These are phyloP conservation scores for Geotrichum fermentans DNA, from an alignment of 1,139 yeast species.

Conservation along the genomic window DNA sequence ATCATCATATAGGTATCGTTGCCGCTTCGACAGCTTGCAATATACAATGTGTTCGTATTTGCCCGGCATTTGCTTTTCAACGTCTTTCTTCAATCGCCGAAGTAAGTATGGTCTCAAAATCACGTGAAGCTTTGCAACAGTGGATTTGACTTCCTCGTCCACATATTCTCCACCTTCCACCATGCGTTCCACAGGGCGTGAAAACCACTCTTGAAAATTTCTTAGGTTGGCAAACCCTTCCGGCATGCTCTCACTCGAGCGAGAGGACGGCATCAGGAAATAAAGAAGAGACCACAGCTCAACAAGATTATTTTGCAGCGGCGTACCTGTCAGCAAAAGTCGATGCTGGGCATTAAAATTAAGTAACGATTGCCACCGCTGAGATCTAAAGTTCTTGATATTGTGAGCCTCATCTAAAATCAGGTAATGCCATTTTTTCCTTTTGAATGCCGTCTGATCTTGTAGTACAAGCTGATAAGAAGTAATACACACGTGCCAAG, in stretches of 20 bases:
- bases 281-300: slow-evolving; percentile 92
- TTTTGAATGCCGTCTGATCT: slow-evolving; percentile 87
- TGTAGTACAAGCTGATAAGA: slow-evolving; percentile 95
- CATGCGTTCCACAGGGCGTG: slow-evolving; percentile 88
- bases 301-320: slow-evolving; percentile 84
- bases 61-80: slow-evolving; percentile 98
- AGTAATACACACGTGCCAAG: slow-evolving; percentile 95
- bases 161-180: slow-evolving; percentile 69
- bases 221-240: slow-evolving; percentile 94
- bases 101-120: slow-evolving; percentile 87
- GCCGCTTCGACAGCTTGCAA: slow-evolving; percentile 89
- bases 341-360: slow-evolving; percentile 91
- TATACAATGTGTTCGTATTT: slow-evolving; percentile 92
- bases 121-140: slow-evolving; percentile 86
- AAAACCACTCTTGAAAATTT: slow-evolving; percentile 98
- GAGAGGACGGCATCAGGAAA: slow-evolving; percentile 90
- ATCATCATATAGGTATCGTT: slow-evolving; percentile 87
- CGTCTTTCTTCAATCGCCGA: slow-evolving; percentile 91
- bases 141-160: slow-evolving; percentile 65
- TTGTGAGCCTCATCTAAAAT: slow-evolving; percentile 97
- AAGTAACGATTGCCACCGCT: slow-evolving; percentile 92
- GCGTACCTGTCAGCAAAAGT: slow-evolving; percentile 88
- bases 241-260: slow-evolving; percentile 64
- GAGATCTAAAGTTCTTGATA: slow-evolving; percentile 91
- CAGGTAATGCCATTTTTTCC: slow-evolving; percentile 95